Percentiles rank a stretch among this genome's conserved stretches.
phyloP scores from a whole-genome alignment of 148 eudicot genomes.

The Persicaria maculosa region DNA sequence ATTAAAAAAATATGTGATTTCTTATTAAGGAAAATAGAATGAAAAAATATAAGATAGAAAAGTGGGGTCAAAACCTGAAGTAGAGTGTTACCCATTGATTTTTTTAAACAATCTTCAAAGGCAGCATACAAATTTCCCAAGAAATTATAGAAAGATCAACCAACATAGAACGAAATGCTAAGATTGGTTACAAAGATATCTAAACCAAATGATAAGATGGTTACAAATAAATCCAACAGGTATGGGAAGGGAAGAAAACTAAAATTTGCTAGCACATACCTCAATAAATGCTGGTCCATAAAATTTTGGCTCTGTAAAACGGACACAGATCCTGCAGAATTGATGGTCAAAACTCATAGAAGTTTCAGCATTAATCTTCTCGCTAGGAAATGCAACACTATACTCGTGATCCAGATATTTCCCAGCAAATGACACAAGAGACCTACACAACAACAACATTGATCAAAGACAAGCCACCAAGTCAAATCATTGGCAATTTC shows the following conservation, averaged over 20 bases:
- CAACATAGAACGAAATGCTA: no score
- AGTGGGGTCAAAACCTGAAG: no score
- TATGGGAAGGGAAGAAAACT: neutral
- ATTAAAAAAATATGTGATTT: no score
- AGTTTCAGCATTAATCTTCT: slow-evolving; percentile 24
- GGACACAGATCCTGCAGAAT: slow-evolving; percentile 56
- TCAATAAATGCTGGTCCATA: slow-evolving; percentile 88
- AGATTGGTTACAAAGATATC: neutral
- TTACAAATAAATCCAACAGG: neutral
- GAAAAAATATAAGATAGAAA: no score
- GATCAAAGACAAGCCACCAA: neutral
- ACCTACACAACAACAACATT: slow-evolving; percentile 36
- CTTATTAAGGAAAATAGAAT: no score
- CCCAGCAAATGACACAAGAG: slow-evolving; percentile 80
- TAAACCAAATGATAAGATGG: neutral
- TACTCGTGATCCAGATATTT: slow-evolving; percentile 54
- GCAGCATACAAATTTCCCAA: no score
- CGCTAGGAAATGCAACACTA: slow-evolving; percentile 38
- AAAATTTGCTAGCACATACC: slow-evolving; percentile 30
- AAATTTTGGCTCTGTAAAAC: slow-evolving; percentile 44
- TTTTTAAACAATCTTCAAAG: no score
- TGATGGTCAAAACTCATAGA: slow-evolving; percentile 39
- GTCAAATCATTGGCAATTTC: neutral
- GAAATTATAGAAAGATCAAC: no score
- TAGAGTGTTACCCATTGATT: no score